Evolutionary conservation across 2,329 filamentous ascomycete species (phyloP).

Genomic region (Pezicula radicicola): DNA sequence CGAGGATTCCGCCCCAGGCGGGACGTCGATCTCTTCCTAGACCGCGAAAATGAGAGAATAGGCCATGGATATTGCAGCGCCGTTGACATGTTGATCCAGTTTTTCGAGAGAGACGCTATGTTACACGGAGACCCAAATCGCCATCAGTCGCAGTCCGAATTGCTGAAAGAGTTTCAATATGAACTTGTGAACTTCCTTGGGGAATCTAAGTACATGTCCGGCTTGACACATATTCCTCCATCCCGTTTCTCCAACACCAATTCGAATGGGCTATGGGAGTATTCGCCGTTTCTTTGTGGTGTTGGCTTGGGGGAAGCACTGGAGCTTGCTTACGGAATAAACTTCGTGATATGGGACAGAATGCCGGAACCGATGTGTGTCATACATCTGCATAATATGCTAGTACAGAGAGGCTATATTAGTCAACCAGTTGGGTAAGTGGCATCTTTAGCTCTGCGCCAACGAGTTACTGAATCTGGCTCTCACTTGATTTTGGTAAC

Average conservation of each 20-base stretch:
- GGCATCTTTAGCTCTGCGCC: no score
- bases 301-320: constrained; percentile 41
- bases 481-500: no score
- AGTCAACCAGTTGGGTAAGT: constrained; percentile 1
- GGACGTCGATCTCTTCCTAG: constrained; percentile 42
- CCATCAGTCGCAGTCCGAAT: background rate
- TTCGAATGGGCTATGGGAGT: constrained; percentile 43
- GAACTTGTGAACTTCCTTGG: constrained; percentile 37
- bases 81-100: constrained; percentile 26
- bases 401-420: constrained; percentile 39
- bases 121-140: constrained; percentile 18
- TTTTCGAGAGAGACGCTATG: constrained; percentile 26
- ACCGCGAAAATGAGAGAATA: constrained; percentile 28
- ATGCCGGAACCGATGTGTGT: constrained; percentile 36
- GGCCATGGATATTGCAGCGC: constrained; percentile 29
- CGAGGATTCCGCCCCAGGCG: constrained; percentile 32
- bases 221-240: constrained; percentile 32
- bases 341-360: constrained; percentile 36
- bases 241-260: constrained; percentile 39
- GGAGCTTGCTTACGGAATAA: constrained; percentile 32
- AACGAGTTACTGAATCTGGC: no score
- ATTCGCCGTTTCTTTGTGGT: constrained; percentile 46
- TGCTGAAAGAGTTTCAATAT: constrained; percentile 23
- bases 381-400: constrained; percentile 46
- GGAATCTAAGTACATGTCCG: constrained; percentile 32